Evolutionary conservation across 2,329 filamentous ascomycete species (phyloP), one percentile per base, ranked within the genome.

Genomic region (Exophiala lecanii-corni): DNA sequence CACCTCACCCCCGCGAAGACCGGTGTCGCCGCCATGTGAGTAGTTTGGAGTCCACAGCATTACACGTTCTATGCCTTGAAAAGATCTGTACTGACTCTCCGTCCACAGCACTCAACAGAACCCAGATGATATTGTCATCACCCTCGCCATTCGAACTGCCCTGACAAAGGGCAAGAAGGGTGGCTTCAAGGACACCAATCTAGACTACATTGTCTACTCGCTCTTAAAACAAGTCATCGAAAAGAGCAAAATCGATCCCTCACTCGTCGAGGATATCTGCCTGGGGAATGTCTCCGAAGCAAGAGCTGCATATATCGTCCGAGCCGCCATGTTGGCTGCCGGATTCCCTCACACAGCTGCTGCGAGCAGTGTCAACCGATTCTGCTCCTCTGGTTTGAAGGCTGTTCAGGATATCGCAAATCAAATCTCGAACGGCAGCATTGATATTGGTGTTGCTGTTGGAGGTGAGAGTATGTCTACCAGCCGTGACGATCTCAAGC

Each of bases 361-460:
- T 53, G 87, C 85, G 52, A 89, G 78, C 32, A 82, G 84, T 32
- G 76, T 94, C 45, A 97, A 97, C 75, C 84, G 92, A 50, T 97
- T 98, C 81, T 98, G 92, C 76, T 94, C 88, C 26, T 96, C 89
- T 0, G 92, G 92, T 25, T 82, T 98, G 54, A 94, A 96, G 70
- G 89, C 92, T 44, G 86, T 89, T 4, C 89, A 94, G 67, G 89
- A 96, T 61, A 94, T 98, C 55, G 89, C 92, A 38, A 84, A 92
- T 69, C 79, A 89, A 63, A 96, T 98, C 65, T 65, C 75, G 45
- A 70, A 73, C 38, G 89, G 89, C 50, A 78, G 78, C 56, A 97
- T 98, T 64, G 84, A 94, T 47, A 67, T 94, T 53, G 92, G 92
- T 57, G 72, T 98, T 49, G 91, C 89, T 12, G 68, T 94, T 34